Base-by-base conservation (phyloP, 257 asterid genomes). In the Echites panduratus region DNA sequence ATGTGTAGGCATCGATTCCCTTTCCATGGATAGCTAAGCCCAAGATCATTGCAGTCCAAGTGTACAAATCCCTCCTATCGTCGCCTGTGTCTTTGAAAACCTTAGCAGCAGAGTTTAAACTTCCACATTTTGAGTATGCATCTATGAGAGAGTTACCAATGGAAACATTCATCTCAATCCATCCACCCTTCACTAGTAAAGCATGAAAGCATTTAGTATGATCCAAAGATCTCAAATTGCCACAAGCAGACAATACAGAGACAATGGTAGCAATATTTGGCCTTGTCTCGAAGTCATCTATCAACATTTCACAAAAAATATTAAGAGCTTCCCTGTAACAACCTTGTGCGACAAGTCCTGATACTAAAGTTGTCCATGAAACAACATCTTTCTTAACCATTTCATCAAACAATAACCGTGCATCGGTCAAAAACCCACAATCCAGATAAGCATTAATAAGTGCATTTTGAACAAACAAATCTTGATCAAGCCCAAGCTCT, bases 31-130 rank as follows among this genome's bases (percentile, higher is more conserved):
- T 75, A 10, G 85, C 89, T 50, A 79, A 80, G n/a, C 82, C 87
- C n/a, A 88, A 81, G 73, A 87, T 85, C n/a, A 85, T 75, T 2
- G 86, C 75, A 8, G 92, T 87, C 92, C 92, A 87, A 50, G 89
- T 79, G 74, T 79, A 83, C 76, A 82, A 58, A 73, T 85, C 87
- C 78, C 77, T 76, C 68, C 76, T 40, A 22, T 4, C 24, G n/a
- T 47, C 66, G n/a, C 59, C 59, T 44, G 79, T 65, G 62, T 61
- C 72, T 44, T 78, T 70, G 29, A 87, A 85, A 40, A 82, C 84
- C 68, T 66, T 71, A 19, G 47, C 20, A 13, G 76, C 81, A 66
- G 70, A 40, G 52, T 26, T 26, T 24, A 82, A 44, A 66, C 78
- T 78, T 53, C 92, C 92, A 77, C 85, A 81, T 80, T 85, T 87